Percentiles rank a stretch among this genome's conserved stretches.
Conservation (phyloP, 495 filamentous ascomycete genomes). For the Darksidea phi region DNA sequence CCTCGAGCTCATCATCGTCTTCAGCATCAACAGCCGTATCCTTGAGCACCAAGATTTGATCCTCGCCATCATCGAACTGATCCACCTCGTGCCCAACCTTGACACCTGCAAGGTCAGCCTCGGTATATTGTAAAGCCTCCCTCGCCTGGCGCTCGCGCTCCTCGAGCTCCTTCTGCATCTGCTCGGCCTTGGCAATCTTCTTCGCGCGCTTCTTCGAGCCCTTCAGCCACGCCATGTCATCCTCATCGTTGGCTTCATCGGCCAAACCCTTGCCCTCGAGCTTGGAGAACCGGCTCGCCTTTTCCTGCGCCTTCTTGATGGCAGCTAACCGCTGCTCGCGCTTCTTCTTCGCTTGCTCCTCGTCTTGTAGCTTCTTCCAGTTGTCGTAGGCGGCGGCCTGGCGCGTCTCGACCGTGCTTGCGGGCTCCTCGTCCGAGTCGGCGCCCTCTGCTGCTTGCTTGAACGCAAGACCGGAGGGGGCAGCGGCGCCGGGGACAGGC, state of each 20-base stretch:
- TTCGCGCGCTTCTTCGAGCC: conserved; percentile 87
- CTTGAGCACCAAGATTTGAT: conserved; percentile 82
- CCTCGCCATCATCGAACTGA: conserved; percentile 72
- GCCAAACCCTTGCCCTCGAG: conserved; percentile 77
- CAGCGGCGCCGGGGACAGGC: conserved; percentile 65
- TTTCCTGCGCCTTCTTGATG: conserved; percentile 85
- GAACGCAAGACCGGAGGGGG: conserved; percentile 56
- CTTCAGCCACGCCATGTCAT: conserved; percentile 80
- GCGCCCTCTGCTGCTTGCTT: conserved; percentile 53
- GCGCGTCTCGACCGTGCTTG: conserved; percentile 76
- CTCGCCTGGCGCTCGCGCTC: conserved; percentile 57
- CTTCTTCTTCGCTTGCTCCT: conserved; percentile 64
- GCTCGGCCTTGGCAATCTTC: conserved; percentile 76
- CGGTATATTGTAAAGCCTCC: conserved; percentile 60
- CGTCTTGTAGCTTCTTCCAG: conserved; percentile 64
- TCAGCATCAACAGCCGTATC: conserved; percentile 86
- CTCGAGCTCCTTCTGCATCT: conserved; percentile 71
- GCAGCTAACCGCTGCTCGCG: conserved; percentile 74
- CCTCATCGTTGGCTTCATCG: conserved; percentile 64
- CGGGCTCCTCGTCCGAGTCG: conserved; percentile 54
- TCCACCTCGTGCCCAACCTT: conserved; percentile 84
- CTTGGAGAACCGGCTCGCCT: conserved; percentile 67
- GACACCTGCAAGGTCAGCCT: conserved; percentile 80
- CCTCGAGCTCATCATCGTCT: conserved; percentile 90
- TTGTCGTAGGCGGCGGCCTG: conserved; percentile 74